Evolutionary conservation across 2,329 filamentous ascomycete species (phyloP), one percentile per base, ranked within the genome.

Genomic region (Monosporascus ibericus): DNA sequence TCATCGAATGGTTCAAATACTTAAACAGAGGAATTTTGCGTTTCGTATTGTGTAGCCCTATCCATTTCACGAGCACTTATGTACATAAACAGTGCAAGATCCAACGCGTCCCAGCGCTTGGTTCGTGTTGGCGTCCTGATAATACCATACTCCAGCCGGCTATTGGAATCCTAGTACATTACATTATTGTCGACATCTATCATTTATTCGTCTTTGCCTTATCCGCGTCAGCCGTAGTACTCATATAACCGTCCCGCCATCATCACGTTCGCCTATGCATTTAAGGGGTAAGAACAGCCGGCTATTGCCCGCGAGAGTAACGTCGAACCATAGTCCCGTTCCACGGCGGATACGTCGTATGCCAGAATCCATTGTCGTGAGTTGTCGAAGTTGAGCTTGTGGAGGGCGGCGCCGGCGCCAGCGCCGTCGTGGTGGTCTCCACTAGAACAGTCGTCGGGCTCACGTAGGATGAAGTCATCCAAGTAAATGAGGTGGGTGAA

Each of bases 341-440:
- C 72, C 72, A 75, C 0, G 71, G 44, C 3, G 73, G 72, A 50
- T 76, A 77, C 0, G 68, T 68, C 3, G 75, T 75, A 52, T 75
- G 73, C 76, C 75, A 77, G 48, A 62, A 62, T 18, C 75, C 75
- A 50, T 77, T 58, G 51, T 77, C 74, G 40, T 70, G 65, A 14
- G 66, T 67, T 20, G 55, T 53, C 30, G 51, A 30, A 17, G 55
- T 49, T 9, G 55, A 30, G 8, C 47, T 15, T 20, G 56, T 55
- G 22, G 53, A 53, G 22, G 50, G 36, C 25, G 30, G 15, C 18
- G 42, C 40, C 18, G 34, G 15, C 22, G 42, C 40, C 20, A 47
- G 49, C 34, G 42, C 18, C 22, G 49, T 42, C 15, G 48, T 30
- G 15, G 48, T 40, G 15, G 27, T 30, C 20, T 14, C 9, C 24